Evolutionary conservation across 2,329 filamentous ascomycete genomes (phyloP), one percentile per base, ranked within the genome.

Genomic region (Thielaviopsis ethacetica): DNA sequence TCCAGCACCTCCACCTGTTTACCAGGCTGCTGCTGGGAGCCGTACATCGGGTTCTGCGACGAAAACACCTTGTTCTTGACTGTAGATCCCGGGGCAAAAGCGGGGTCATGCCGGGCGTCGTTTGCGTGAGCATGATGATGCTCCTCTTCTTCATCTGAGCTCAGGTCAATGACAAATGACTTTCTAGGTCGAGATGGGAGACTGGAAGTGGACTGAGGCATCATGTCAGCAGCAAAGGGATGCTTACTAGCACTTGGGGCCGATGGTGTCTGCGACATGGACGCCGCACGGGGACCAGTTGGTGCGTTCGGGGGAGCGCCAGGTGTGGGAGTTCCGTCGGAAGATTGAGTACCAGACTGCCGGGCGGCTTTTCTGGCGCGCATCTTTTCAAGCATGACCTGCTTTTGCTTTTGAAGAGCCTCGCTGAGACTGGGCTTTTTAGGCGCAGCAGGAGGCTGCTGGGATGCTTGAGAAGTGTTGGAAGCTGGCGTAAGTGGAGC

Each of bases 361-460:
- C 21, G n/a, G n/a, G 44, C 30, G 26, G 53, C 26, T 30, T 63
- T 64, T 44, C 64, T 57, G 70, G 78, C 74, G 34, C 78, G 73
- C 41, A 76, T 73, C 64, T 81, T 83, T 64, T 82, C 82, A 22
- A 93, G 72, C 22, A 85, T 85, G 61, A 89, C 87, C 66, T 95
- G 84, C 64, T 88, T 89, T 67, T 88, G 81, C 63, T 88, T 82
- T 53, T 91, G 76, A 34, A 90, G 72, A 61, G 77, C 79, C 60
- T 88, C 87, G 62, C 87, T 95, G 27, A 53, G 54, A 17, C 30
- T 51, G 19, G 53, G 26, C 15, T 34, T 22, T 21, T 60, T 58
- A 7, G 38, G 30, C 6, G 24, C 47, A 27, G 22, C 27, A 17
- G 53, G 12, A 5, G 57, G 53, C 19, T 6, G 15, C 52, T 24